phyloP scores from a whole-genome alignment of 2,329 filamentous ascomycete genomes.

The Neonectria sp. region DNA sequence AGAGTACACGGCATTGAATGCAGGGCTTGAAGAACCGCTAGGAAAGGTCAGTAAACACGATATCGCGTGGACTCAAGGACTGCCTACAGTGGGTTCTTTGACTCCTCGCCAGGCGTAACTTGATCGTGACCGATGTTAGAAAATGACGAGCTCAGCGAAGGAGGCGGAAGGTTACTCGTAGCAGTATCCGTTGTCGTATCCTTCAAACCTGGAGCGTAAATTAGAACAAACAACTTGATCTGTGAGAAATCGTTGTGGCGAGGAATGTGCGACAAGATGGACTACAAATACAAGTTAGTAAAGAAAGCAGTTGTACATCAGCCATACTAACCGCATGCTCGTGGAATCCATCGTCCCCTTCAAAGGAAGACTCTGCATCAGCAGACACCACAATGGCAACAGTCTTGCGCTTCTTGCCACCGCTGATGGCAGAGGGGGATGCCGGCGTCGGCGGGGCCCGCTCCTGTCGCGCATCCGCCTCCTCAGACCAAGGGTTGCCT shows the following conservation, averaged over 20 bases:
- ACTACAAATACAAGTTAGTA: slow-evolving; percentile 63
- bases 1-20: slow-evolving; percentile 85
- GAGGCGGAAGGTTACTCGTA: slow-evolving; percentile 70
- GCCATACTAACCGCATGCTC: slow-evolving; percentile 83
- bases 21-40: slow-evolving; percentile 65
- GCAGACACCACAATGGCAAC: slow-evolving; percentile 93
- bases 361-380: slow-evolving; percentile 72
- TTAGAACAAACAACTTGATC: slow-evolving; percentile 87
- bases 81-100: slow-evolving; percentile 70
- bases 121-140: slow-evolving; percentile 87
- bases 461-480: slow-evolving; percentile 76
- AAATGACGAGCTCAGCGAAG: slow-evolving; percentile 84
- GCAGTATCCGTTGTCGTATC: slow-evolving; percentile 70
- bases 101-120: slow-evolving; percentile 76
- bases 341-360: slow-evolving; percentile 74
- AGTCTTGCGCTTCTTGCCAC: slow-evolving; percentile 75
- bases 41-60: slow-evolving; percentile 22
- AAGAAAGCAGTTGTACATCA: slow-evolving; percentile 30
- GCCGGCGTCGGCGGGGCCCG: slow-evolving; percentile 50
- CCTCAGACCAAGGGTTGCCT: slow-evolving; percentile 93
- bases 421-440: slow-evolving; percentile 51
- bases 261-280: slow-evolving; percentile 90
- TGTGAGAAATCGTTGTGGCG: slow-evolving; percentile 80
- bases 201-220: slow-evolving; percentile 88
- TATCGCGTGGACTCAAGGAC: background rate